Percentiles rank a stretch among this genome's conserved stretches.
Conservation (phyloP, 371 early-diverging fungal genomes). For the Mucor circinelloides region DNA sequence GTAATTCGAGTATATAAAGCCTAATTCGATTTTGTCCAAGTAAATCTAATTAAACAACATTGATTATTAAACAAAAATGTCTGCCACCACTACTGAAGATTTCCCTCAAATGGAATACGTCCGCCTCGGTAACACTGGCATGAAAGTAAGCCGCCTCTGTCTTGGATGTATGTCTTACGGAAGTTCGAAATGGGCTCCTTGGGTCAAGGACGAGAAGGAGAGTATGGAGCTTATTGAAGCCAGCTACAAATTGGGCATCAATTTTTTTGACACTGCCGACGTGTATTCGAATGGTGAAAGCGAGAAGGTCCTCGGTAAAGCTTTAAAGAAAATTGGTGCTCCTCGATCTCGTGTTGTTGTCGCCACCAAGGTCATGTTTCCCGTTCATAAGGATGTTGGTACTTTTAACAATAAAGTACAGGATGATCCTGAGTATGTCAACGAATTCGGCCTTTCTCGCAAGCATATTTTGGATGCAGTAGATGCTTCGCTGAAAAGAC, state of each 20-base stretch:
- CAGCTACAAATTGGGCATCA: slow-evolving; percentile 50
- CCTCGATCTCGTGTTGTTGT: slow-evolving; percentile 46
- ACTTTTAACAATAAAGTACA: neutral
- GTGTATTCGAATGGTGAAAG: slow-evolving; percentile 40
- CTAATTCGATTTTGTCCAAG: too few relatives aligned
- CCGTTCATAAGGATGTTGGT: neutral
- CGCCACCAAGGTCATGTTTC: slow-evolving; percentile 38
- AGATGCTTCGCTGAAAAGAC: slow-evolving; percentile 51
- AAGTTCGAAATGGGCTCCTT: slow-evolving; percentile 11
- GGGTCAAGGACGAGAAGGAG: slow-evolving; percentile 41
- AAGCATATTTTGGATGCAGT: slow-evolving; percentile 59
- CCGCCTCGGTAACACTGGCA: slow-evolving; percentile 17
- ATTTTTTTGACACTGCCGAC: slow-evolving; percentile 44
- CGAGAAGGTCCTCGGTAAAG: slow-evolving; percentile 43
- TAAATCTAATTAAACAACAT: too few relatives aligned
- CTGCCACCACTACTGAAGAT: neutral
- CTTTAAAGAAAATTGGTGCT: slow-evolving; percentile 38
- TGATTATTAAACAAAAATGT: neutral
- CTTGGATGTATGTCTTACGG: slow-evolving; percentile 23
- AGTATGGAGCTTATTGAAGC: slow-evolving; percentile 33
- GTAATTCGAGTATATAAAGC: too few relatives aligned
- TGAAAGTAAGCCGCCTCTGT: slow-evolving; percentile 7
- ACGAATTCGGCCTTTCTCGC: slow-evolving; percentile 47
- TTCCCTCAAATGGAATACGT: slow-evolving; percentile 11
- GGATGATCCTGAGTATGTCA: slow-evolving; percentile 18